Evolutionary conservation across 495 filamentous ascomycete genomes (phyloP).

Genomic region (Jackrogersella minutella): DNA sequence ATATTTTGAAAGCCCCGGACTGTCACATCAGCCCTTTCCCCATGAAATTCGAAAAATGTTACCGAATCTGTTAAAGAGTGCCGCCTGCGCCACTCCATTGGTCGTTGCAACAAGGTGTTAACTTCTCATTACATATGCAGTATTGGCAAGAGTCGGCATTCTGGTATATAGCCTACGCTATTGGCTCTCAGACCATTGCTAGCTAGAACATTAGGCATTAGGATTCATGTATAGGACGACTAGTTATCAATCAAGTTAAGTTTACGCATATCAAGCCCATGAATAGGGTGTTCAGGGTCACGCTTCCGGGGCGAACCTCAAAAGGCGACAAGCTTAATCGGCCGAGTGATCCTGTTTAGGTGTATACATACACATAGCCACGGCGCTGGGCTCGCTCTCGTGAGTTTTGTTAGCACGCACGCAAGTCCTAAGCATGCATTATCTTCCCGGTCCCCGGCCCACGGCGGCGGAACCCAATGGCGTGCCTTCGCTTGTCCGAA

Average conservation of each 20-base stretch:
- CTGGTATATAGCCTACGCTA: conserved; percentile 3
- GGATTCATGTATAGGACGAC: conserved; percentile 4
- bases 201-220: conserved; percentile 16
- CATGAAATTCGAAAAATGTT: conserved; percentile 26
- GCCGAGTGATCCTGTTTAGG: conserved; percentile 29
- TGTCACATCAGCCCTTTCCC: conserved; percentile 10
- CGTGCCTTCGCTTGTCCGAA: conserved; percentile 37
- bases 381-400: conserved; percentile 22
- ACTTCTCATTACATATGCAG: not conserved
- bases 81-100: conserved; percentile 14
- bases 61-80: conserved; percentile 15
- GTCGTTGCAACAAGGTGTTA: conserved; percentile 35
- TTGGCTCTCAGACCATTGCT: conserved; percentile 10
- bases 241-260: conserved; percentile 13
- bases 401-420: conserved; percentile 34
- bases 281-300: conserved; percentile 2
- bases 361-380: conserved; percentile 17
- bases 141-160: not conserved
- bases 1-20: not conserved
- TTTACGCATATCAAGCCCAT: conserved; percentile 1
- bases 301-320: not conserved
- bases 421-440: conserved; percentile 38
- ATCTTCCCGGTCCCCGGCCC: conserved; percentile 40
- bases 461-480: conserved; percentile 41
- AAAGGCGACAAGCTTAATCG: conserved; percentile 28